phyloP scores from a whole-genome alignment of 176 grass and related monocot genomes.

The bread wheat (Triticum aestivum) region IWGSC_CS_RefSeq_v2.1 NC_057800.1:706100093-706100592 shows the following conservation, averaged over 20 bases:
- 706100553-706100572: not conserved
- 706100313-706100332: too few species aligned
- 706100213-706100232: too few species aligned
- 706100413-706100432: not conserved
- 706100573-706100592: conserved; percentile 17
- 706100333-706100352: too few species aligned
- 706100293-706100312: too few species aligned
- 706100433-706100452: not conserved
- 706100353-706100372: too few species aligned
- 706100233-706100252: not conserved
- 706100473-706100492: not conserved
- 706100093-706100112: too few species aligned
- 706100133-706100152: too few species aligned
- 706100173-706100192: not conserved
- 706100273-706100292: not conserved
- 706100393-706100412: not conserved
- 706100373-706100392: not conserved
- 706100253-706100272: not conserved
- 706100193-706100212: conserved; percentile 24
- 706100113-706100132: too few species aligned
- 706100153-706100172: too few species aligned
- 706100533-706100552: too few species aligned
- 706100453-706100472: not conserved
- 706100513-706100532: not conserved
- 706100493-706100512: not conserved